A percentile compares a stretch with the other conserved stretches of the same genome.
phyloP scores from a whole-genome alignment of 495 filamentous ascomycete genomes.

The Pyrenula aspistea region DNA sequence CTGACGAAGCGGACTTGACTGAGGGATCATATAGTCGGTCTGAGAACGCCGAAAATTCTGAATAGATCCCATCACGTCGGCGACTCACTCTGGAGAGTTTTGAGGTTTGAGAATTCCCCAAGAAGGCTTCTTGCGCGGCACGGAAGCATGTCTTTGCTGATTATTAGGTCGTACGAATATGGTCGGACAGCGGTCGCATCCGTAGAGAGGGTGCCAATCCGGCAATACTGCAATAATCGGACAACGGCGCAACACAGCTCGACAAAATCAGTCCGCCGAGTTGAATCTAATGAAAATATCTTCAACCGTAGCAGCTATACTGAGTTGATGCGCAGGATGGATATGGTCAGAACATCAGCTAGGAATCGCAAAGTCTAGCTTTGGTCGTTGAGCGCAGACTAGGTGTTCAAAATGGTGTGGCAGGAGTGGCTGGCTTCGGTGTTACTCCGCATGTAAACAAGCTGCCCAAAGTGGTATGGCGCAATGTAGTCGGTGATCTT shows the following conservation, averaged over 20 bases:
- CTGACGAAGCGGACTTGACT: constrained; percentile 54
- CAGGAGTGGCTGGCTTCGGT: neutral
- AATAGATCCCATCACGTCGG: neutral
- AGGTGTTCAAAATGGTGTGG: neutral
- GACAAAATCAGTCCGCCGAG: too few relatives aligned
- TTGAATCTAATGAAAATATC: too few relatives aligned
- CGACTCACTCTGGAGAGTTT: too few relatives aligned
- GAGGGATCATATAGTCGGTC: constrained; percentile 46
- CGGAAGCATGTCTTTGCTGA: neutral
- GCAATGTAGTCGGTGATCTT: neutral
- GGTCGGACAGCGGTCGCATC: neutral
- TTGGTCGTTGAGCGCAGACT: too few relatives aligned
- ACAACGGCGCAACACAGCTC: too few relatives aligned
- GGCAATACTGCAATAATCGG: too few relatives aligned
- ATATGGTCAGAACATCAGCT: too few relatives aligned
- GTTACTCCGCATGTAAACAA: neutral
- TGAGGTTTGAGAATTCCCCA: too few relatives aligned
- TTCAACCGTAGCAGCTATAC: too few relatives aligned
- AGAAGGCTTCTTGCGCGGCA: neutral
- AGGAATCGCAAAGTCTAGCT: too few relatives aligned
- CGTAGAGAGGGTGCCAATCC: too few relatives aligned
- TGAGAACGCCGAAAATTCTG: constrained; percentile 44
- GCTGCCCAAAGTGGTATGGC: neutral
- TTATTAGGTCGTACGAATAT: neutral
- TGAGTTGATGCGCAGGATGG: too few relatives aligned